Base-by-base conservation (phyloP, 371 early-diverging fungal genomes). In the Thermomucor indicae-seudaticae region DNA sequence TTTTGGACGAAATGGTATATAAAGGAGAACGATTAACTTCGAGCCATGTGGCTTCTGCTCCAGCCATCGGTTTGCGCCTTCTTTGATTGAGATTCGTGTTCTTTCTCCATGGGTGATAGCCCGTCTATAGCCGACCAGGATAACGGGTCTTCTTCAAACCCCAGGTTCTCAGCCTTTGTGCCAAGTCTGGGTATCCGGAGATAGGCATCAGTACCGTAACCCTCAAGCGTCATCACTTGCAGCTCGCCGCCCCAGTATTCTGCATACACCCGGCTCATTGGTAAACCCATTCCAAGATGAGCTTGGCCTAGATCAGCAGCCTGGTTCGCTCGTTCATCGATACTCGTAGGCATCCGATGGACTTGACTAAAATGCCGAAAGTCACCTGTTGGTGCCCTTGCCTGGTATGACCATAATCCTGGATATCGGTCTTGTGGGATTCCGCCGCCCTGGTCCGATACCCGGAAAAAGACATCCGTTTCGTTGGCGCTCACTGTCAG, bases 381-480 rank as follows among this genome's bases (percentile, higher is more conserved):
- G 1, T 70, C 68, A 12, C 70, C 70, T 6, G 25, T 51, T 11
- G 55, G 62, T 24, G 67, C 63, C 59, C 57, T 62, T 6, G 58
- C 67, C 46, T 64, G 83, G 79, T 43, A 95, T n/a, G 89, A 90
- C 92, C 93, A 96, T 10, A 96, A 52, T 40, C 81, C 72, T 1
- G 72, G 70, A 51, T 84, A 83, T 25, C 80, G 62, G 3, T 79
- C 71, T 24, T 75, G 66, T 17, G 70, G 62, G 58, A 95, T 91
- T 12, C 96, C 96, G 30, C 95, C 95, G 38, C 92, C 93, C 67
- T 87, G 86, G 67, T 96, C 96, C 1, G 93, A 91, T 14, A 97
- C 74, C 22, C 98, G 86, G 60, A 95, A 89, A 37, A 85, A 86
- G n/a, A 95, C 75, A 60, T 90, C 87, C 3, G 75, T 73, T 24